Base-by-base conservation (phyloP, 805 yeast species). In the Kodamaea hsintzibuensis region DNA sequence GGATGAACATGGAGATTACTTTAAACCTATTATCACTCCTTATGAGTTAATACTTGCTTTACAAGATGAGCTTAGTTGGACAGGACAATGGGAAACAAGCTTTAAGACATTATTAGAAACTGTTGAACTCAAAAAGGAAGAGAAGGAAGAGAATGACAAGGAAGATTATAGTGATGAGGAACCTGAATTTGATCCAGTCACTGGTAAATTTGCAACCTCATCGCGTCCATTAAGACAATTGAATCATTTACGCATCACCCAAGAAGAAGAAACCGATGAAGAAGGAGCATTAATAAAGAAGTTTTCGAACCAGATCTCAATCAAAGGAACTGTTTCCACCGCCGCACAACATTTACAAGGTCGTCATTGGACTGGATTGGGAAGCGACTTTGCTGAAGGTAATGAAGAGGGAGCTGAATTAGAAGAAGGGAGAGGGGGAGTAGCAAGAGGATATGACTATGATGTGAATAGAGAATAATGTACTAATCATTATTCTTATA, bases 1-100 rank as follows among this genome's bases (percentile, higher is more conserved):
- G 12, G 97, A 93, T 67, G 83, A 85, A 53, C 74, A 73, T 47
- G 89, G 86, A 57, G 96, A 90, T 56, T 93, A 87, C 65, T 90
- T 83, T 73, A 91, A 86, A 68, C 98, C 98, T 0, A 88, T 95
- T 9, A 83, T 95, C 16, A 95, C 99, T 0, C 98, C 98, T 0
- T 93, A 89, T 69, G 99, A 95, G 68, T 73, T 95, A 42, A 81
- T 86, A 47, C 71, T 93, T 68, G 96, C 98, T 0, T 77, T 95
- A 54, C 81, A 82, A 57, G 84, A 82, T 19, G 91, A 88, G 57
- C 77, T 90, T 18, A 76, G 84, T 1, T 95, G 99, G 99, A 86
- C 96, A 0, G 98, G 98, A 1, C 81, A 88, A 60, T 95, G 99
- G 98, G 81, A 89, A 9, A 83, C 91, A 0, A 95, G 89, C 60